These are phyloP conservation scores for Ascosphaera apis DNA, from an alignment of 2,329 filamentous ascomycete genomes.

Conservation along the genomic window DNA sequence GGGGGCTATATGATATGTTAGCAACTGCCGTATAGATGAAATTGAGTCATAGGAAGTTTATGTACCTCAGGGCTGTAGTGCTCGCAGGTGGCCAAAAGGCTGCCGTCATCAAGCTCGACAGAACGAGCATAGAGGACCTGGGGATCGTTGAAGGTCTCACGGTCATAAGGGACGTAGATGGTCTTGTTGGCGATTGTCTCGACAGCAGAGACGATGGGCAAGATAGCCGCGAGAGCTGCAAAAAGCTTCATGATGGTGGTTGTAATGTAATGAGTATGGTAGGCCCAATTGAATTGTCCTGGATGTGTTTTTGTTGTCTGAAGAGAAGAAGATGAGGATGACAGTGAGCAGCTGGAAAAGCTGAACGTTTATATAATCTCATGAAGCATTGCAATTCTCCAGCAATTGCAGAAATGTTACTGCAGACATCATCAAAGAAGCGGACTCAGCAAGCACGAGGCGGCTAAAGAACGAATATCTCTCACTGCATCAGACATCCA, in stretches of 20 bases:
- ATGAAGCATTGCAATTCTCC: not conserved
- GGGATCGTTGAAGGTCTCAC: constrained; percentile 19
- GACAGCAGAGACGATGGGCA: not conserved
- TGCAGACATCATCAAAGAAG: not conserved
- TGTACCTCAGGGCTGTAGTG: constrained; percentile 26
- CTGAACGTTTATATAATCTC: not conserved
- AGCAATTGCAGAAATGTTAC: not conserved
- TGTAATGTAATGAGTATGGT: too few relatives aligned
- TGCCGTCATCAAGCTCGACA: constrained; percentile 20
- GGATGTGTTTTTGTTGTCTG: not conserved
- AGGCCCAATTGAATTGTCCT: not conserved
- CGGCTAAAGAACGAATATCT: not conserved
- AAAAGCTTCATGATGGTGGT: not conserved
- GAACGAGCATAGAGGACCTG: constrained; percentile 30
- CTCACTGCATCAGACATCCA: not conserved
- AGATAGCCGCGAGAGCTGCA: not conserved
- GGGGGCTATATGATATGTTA: too few relatives aligned
- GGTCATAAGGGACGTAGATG: constrained; percentile 21
- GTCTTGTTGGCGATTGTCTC: constrained; percentile 14
- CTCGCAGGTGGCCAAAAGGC: constrained; percentile 31
- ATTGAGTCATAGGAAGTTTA: too few relatives aligned
- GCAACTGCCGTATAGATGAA: too few relatives aligned
- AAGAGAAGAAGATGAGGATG: not conserved
- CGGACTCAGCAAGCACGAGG: not conserved
- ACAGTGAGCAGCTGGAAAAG: not conserved